phyloP scores from a whole-genome alignment of 306 rosid species.

The Prunus salicina region DNA sequence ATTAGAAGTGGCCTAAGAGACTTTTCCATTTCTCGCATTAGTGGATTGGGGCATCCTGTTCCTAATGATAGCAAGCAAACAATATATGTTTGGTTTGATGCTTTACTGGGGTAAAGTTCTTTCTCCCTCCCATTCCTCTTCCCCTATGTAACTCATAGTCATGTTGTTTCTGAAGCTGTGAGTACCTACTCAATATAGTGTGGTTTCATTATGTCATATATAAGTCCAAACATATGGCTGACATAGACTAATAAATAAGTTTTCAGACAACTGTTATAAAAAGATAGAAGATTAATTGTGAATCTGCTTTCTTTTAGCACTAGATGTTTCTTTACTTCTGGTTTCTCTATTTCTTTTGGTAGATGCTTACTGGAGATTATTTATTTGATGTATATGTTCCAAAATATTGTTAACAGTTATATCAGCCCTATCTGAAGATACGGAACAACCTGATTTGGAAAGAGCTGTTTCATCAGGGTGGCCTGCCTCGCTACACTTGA shows the following conservation, averaged over 20 bases:
- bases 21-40: constrained; percentile 93
- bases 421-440: constrained; percentile 77
- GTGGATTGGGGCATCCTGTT: constrained; percentile 97
- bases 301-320: background rate
- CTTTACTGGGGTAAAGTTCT: constrained; percentile 77
- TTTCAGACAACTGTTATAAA: constrained; percentile 13
- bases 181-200: background rate
- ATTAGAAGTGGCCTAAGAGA: constrained; percentile 80
- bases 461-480: constrained; percentile 75
- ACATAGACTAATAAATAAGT: constrained; percentile 6
- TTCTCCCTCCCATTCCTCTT: background rate
- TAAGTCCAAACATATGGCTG: constrained; percentile 6
- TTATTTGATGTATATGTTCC: background rate
- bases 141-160: background rate
- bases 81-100: constrained; percentile 98
- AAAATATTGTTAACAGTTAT: constrained; percentile 50
- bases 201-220: too few species aligned
- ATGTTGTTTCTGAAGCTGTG: constrained; percentile 1
- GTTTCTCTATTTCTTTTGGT: background rate
- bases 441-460: constrained; percentile 54
- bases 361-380: background rate
- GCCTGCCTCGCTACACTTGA: constrained; percentile 93
- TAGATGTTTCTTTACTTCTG: background rate
- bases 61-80: constrained; percentile 87
- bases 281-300: background rate